Evolutionary conservation across 1,139 yeast species (phyloP), one percentile per base, ranked within the genome.

Genomic region (Geotrichum reessii): DNA sequence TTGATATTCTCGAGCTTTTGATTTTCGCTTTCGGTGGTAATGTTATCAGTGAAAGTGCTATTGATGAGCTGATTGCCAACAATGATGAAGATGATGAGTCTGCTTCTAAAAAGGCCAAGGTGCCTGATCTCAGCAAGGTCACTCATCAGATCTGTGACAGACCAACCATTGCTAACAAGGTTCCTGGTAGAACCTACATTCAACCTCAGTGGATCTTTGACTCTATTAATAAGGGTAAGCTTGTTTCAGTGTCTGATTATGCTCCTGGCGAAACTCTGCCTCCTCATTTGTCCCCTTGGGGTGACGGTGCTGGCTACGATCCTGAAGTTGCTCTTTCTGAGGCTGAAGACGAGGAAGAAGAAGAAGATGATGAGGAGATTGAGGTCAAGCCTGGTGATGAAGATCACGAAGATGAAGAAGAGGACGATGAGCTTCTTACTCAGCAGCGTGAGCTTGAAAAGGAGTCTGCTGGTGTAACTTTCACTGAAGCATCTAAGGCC

Each of bases 201-300:
- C 99, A 93, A 76, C 99, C 99, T 40, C 99, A 93, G 78, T 95
- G 99, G 99, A 79, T 93, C 53, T 92, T 93, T 73, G 99, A 93
- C 72, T 85, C 89, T 69, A 78, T 95, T 65, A 93, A 93, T 76
- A 86, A 87, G 75, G 82, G 84, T 56, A 79, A 81, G 63, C 79
- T 93, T 63, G 78, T 87, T 59, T 82, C 93, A 46, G 97, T 88
- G 27, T 85, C 86, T 59, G 80, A 79, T 60, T 93, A 93, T 71
- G 87, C 95, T 50, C 96, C 97, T 3, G 99, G 99, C 59, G 98
- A 93, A 75, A 78, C 91, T 9, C 80, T 95, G 63, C 98, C 98
- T 52, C 98, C 99, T 49, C 99, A 93, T 74, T 80, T 95, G 70
- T 87, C 96, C 58, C 99, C 99, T 77, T 93, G 99, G 98, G 98